Evolutionary conservation across 805 yeast genomes (phyloP).

Genomic region (Hagleromyces aurorensis): DNA sequence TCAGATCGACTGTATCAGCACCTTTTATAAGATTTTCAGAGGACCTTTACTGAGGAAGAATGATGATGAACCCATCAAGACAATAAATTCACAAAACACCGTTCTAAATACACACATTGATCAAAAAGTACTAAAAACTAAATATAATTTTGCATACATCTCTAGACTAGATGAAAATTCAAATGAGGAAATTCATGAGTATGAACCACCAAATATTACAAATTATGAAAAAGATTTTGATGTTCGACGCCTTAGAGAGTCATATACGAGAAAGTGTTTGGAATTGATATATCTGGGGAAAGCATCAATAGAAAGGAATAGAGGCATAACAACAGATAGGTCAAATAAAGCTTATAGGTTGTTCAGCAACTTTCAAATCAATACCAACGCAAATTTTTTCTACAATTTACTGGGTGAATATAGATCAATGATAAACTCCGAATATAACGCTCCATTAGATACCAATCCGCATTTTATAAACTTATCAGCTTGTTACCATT

Average conservation of each 20-base stretch:
- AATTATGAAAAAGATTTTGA: conserved; percentile 25
- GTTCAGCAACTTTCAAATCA: conserved; percentile 24
- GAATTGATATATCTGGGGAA: conserved; percentile 45
- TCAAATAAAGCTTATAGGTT: conserved; percentile 19
- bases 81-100: conserved; percentile 46
- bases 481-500: conserved; percentile 42
- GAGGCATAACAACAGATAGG: conserved; percentile 5
- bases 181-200: conserved; percentile 19
- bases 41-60: conserved; percentile 50
- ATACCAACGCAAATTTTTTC: conserved; percentile 21
- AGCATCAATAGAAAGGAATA: conserved; percentile 19
- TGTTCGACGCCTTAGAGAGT: conserved; percentile 36
- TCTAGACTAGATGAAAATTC: conserved; percentile 23
- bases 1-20: conserved; percentile 49
- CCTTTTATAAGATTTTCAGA: conserved; percentile 53
- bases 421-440: conserved; percentile 21
- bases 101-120: conserved; percentile 51
- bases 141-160: conserved; percentile 37
- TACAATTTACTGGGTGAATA: conserved; percentile 29
- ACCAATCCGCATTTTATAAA: conserved; percentile 34
- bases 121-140: conserved; percentile 41
- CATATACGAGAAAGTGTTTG: conserved; percentile 44
- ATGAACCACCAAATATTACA: conserved; percentile 43
- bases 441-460: conserved; percentile 13
- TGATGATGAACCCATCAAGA: conserved; percentile 41